Evolutionary conservation across 164 flowering plant genomes (phyloP).

Genomic region (Sedum album): DNA sequence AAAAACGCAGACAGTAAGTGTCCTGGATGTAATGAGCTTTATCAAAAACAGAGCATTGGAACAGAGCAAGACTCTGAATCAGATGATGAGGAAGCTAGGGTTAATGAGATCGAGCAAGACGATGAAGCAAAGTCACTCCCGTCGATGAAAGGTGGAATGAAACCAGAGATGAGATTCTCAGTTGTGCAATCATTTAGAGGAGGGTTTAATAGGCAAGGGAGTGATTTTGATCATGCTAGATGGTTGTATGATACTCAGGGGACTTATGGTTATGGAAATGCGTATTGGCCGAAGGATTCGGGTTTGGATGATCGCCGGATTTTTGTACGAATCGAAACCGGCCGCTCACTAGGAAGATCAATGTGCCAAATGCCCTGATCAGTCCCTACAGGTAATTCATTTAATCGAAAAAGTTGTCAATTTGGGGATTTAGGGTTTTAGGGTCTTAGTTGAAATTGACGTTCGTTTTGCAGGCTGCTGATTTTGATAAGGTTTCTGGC

Average conservation of each 20-base stretch:
- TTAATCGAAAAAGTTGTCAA: background rate
- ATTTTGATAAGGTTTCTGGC: slow-evolving; percentile 57
- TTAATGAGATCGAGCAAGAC: slow-evolving; percentile 39
- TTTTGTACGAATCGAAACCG: slow-evolving; percentile 50
- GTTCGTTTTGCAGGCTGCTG: slow-evolving; percentile 43
- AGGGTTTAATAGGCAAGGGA: slow-evolving; percentile 29
- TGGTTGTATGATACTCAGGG: slow-evolving; percentile 92
- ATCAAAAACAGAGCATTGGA: slow-evolving; percentile 23
- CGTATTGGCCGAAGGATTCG: slow-evolving; percentile 73
- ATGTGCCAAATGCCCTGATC: slow-evolving; percentile 68
- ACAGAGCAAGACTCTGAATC: slow-evolving; percentile 20
- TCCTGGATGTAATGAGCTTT: slow-evolving; percentile 79
- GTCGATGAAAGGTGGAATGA: background rate
- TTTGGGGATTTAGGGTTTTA: background rate
- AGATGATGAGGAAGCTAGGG: slow-evolving; percentile 26
- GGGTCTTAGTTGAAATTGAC: background rate
- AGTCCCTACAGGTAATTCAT: slow-evolving; percentile 74
- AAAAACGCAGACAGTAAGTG: slow-evolving; percentile 45
- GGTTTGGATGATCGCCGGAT: slow-evolving; percentile 52
- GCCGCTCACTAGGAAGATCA: slow-evolving; percentile 73
- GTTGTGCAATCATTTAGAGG: slow-evolving; percentile 65
- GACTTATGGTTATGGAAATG: slow-evolving; percentile 91
- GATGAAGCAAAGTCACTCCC: background rate
- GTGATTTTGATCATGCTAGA: slow-evolving; percentile 67
- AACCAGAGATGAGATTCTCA: slow-evolving; percentile 40